A percentile compares a stretch with the other conserved stretches of the same genome.
Evolutionary conservation across 768 basidiomycete species (phyloP).

Genomic region (Leucosporidium yakuticum): DNA sequence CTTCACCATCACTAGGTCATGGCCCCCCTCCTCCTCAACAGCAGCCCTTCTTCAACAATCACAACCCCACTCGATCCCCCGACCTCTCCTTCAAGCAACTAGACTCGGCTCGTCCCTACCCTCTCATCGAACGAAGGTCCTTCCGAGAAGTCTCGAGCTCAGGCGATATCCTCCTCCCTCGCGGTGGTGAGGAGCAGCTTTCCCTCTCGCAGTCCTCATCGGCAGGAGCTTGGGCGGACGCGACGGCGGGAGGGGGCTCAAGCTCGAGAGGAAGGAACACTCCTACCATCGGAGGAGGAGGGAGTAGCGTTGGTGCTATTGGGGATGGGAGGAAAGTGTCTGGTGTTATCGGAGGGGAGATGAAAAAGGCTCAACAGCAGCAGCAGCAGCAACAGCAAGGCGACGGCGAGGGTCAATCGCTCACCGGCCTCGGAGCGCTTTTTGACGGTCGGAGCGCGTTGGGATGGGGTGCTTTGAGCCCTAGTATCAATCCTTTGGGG

Average conservation of each 20-base stretch:
- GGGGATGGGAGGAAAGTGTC: slow-evolving; percentile 17
- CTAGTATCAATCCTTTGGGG: too few species aligned
- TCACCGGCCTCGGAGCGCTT: too few species aligned
- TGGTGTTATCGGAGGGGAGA: neutral
- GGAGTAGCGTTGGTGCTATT: slow-evolving; percentile 12
- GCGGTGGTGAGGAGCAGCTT: slow-evolving; percentile 1
- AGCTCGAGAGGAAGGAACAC: neutral
- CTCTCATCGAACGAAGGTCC: slow-evolving; percentile 14
- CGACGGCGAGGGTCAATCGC: too few species aligned
- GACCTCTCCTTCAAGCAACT: neutral
- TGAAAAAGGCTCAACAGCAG: too few species aligned
- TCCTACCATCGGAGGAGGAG: slow-evolving; percentile 4
- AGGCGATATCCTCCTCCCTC: slow-evolving; percentile 15
- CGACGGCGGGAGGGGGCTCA: neutral
- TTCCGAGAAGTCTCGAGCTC: slow-evolving; percentile 13
- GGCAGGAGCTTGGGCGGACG: too few species aligned
- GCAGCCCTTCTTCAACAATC: neutral
- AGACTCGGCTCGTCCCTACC: slow-evolving; percentile 7
- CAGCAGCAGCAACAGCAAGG: too few species aligned
- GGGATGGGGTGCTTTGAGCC: too few species aligned
- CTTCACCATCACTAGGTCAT: too few species aligned
- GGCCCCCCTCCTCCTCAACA: neutral
- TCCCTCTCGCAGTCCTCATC: neutral
- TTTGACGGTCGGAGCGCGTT: too few species aligned
- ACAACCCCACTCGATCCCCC: slow-evolving; percentile 2